Evolutionary conservation across 495 filamentous ascomycete genomes (phyloP), one percentile per base, ranked within the genome.

Genomic region (Lichenothelia convexa): DNA sequence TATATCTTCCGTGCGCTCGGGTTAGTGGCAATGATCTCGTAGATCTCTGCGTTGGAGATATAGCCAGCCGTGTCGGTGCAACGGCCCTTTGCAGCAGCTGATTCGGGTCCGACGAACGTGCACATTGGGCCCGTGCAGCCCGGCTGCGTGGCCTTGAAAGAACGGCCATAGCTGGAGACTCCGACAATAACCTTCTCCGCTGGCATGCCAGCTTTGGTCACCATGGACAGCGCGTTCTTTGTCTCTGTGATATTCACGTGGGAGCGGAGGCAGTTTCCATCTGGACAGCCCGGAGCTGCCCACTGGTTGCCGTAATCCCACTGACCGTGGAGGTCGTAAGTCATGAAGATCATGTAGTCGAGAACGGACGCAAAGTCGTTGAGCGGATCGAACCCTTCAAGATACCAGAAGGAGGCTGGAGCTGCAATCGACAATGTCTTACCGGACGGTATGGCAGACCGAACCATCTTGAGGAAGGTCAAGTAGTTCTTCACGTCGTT

Each of bases 201-300:
- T n/a, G n/a, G n/a, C n/a, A n/a, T n/a, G n/a, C n/a, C n/a, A n/a
- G n/a, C n/a, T n/a, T n/a, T n/a, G n/a, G n/a, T n/a, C n/a, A n/a
- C n/a, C n/a, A n/a, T n/a, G n/a, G n/a, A n/a, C n/a, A n/a, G n/a
- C n/a, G 55, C 46, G 21, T 49, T 34, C 21, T 41, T 34, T 2
- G 58, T 65, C 43, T 67, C 63, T 3, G 63, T 62, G 21, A 42
- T 13, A 35, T 64, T 64, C 22, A 63, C 56, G 32, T 66, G 60
- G 6, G 46, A 53, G 16, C 58, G 48, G 1, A 63, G 54, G 39
- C 59, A 62, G 39, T 56, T 56, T 12, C 63, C 57, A 0, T 21
- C 21, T 0, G 34, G 33, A 36, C 63, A 68, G 17, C 57, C 59
- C 8, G 35, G 26, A 6, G 39, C 17, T 0, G 46, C 9, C 1